Evolutionary conservation across 2,329 filamentous ascomycete species (phyloP), one percentile per base, ranked within the genome.

Genomic region (Botrytis aclada): DNA sequence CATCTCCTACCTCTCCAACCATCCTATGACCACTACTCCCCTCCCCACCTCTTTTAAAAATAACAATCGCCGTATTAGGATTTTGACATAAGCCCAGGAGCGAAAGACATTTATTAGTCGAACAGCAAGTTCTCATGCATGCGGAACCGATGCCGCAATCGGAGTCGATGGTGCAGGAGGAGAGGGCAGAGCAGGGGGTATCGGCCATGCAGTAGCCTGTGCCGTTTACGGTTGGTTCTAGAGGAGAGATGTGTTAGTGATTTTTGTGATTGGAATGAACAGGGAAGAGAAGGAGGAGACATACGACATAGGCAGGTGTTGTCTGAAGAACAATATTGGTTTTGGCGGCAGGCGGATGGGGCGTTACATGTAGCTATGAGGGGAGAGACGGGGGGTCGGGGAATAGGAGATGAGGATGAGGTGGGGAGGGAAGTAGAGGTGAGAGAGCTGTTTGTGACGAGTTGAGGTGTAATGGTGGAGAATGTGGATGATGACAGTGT

Each of bases 71-170:
- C 34, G 37, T 61, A 25, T 34, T 45, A 10, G 51, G 66, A 22
- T 69, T 69, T 10, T n/a, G 37, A 18, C 51, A 69, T 7, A 69
- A 45, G 4, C 20, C n/a, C 8, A n/a, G 18, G 2, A 69, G 29
- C 14, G 37, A 32, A 32, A 71, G 63, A 61, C 69, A 71, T 60
- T 73, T 71, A 37, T 65, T 45, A 6, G 29, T 34, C 1, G 71
- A 41, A 22, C 65, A 73, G n/a, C 71, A 73, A 2, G 66, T 73
- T n/a, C 22, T 39, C 71, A 70, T 70, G 41, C 71, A 70, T 16
- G 58, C 41, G 3, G 66, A 51, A 20, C 71, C 63, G 4, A 20
- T 12, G 20, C 43, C 41, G 22, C 72, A 73, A 32, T 65, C 60
- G 0, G 67, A 41, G 34, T 63, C 51, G 8, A 12, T 25, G 29